These are phyloP conservation scores for Zygotorulaspora chibaensis DNA, from an alignment of 805 yeast genomes.

Conservation along the genomic window DNA sequence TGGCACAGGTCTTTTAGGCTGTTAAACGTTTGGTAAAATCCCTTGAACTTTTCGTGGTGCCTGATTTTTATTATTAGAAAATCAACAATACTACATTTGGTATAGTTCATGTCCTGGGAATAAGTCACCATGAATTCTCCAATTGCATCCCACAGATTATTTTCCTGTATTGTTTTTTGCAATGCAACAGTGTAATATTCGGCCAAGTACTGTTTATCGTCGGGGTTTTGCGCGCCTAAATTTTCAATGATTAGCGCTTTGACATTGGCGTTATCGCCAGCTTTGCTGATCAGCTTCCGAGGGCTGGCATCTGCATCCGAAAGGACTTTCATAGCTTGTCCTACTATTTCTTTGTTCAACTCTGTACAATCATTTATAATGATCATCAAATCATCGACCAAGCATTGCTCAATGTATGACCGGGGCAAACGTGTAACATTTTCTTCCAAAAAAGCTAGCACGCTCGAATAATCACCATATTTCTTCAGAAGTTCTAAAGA, in stretches of 20 bases:
- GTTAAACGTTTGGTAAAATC: constrained; percentile 10
- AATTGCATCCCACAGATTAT: constrained; percentile 19
- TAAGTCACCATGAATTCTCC: constrained; percentile 19
- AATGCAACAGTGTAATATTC: constrained; percentile 26
- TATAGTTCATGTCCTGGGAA: constrained; percentile 22
- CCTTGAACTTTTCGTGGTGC: constrained; percentile 5
- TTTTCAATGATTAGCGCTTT: constrained; percentile 27
- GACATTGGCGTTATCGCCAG: constrained; percentile 12
- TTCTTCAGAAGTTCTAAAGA: constrained; percentile 12
- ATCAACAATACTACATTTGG: constrained; percentile 20
- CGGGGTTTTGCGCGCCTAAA: constrained; percentile 17
- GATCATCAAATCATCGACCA: constrained; percentile 17
- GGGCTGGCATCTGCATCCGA: constrained; percentile 9
- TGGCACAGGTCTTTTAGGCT: constrained; percentile 6
- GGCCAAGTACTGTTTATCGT: constrained; percentile 26
- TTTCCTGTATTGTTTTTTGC: constrained; percentile 16
- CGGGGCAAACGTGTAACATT: constrained; percentile 13
- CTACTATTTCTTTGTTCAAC: constrained; percentile 3
- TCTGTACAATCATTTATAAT: constrained; percentile 8
- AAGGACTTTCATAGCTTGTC: constrained; percentile 12
- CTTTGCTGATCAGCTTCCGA: constrained; percentile 15
- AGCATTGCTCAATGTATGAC: constrained; percentile 10
- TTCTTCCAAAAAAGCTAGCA: constrained; percentile 11
- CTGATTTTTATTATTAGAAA: constrained; percentile 21
- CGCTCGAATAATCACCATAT: neutral